These are phyloP conservation scores for Hypoxylon fragiforme DNA, from an alignment of 495 filamentous ascomycete genomes.

Conservation along the genomic window DNA sequence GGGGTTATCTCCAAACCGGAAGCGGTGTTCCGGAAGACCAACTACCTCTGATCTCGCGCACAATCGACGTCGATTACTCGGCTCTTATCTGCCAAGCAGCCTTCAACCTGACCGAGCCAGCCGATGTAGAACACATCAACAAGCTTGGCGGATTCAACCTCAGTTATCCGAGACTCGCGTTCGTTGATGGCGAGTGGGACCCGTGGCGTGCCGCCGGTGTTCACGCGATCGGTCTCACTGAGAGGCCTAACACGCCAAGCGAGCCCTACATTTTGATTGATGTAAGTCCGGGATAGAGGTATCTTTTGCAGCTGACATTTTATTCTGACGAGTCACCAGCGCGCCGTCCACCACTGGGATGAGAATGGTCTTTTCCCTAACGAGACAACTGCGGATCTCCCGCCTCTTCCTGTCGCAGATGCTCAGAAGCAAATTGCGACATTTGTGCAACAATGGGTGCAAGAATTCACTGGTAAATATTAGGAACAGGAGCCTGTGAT, in stretches of 20 bases:
- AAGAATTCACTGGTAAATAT: conserved; percentile 49
- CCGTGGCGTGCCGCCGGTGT: conserved; percentile 71
- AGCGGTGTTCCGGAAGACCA: conserved; percentile 59
- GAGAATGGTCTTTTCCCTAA: conserved; percentile 69
- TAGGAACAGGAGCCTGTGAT: conserved; percentile 24
- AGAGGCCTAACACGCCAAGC: conserved; percentile 54
- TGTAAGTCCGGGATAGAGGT: too few relatives aligned
- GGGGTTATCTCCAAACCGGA: conserved; percentile 73
- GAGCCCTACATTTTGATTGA: conserved; percentile 67
- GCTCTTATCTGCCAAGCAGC: conserved; percentile 57
- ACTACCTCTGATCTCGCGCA: conserved; percentile 67
- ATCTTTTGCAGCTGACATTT: background rate
- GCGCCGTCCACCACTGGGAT: conserved; percentile 71
- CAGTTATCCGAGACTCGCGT: conserved; percentile 65
- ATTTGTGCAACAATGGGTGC: conserved; percentile 69
- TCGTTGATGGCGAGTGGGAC: conserved; percentile 69
- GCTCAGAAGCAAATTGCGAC: conserved; percentile 57
- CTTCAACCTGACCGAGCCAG: conserved; percentile 64
- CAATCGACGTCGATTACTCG: conserved; percentile 58
- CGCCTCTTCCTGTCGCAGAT: conserved; percentile 56
- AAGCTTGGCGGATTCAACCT: conserved; percentile 69
- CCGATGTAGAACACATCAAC: conserved; percentile 63
- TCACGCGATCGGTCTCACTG: conserved; percentile 54
- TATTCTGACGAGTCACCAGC: conserved; percentile 5
- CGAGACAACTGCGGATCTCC: conserved; percentile 55